Base-by-base conservation (phyloP, 2,329 filamentous ascomycete species). In the Pseudogymnoascus sp. region DNA sequence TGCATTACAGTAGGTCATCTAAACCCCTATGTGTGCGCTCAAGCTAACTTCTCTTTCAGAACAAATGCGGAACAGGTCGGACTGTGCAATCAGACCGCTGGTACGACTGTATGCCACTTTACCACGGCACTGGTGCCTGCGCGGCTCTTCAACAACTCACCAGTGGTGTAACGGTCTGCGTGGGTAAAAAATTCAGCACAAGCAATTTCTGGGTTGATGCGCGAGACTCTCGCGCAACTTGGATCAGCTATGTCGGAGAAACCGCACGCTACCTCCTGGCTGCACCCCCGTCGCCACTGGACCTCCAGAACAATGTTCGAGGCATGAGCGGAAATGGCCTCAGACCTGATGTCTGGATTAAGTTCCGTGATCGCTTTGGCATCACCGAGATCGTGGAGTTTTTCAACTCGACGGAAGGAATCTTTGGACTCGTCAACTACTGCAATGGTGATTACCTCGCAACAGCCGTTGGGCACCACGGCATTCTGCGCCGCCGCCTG, bases 161-260 rank as follows among this genome's bases (percentile, higher is more conserved):
- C 66, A 73, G 70, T 7, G 79, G 79, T 9, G 73, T 77, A 8
- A 85, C 85, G 0, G 74, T 87, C 35, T 87, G 84, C 69, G 80
- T 89, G 38, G 85, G 83, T 17, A 82, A 81, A 61, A 84, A 81
- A 71, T 92, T 92, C 76, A 88, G 84, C 64, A 85, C 82, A 1
- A 81, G 83, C 0, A 79, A 79, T 15, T 92, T 92, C 77, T 92
- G 89, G 89, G 74, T 76, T 33, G 89, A 92, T 65, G 78, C 91
- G 17, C 82, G 85, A 51, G 86, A 86, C 63, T 86, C 84, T 0
- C 75, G 81, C 12, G 84, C 89, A 0, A 91, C 88, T 0, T 82
- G 84, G 69, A 89, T 92, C 67, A 84, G 89, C 15, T 92, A 92
- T 69, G 89, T 92, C 2, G 89, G 89, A 68, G 89, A 92, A 72